Evolutionary conservation across 73 alveolate genomes (phyloP).

Genomic region (Tetrahymena thermophila): DNA sequence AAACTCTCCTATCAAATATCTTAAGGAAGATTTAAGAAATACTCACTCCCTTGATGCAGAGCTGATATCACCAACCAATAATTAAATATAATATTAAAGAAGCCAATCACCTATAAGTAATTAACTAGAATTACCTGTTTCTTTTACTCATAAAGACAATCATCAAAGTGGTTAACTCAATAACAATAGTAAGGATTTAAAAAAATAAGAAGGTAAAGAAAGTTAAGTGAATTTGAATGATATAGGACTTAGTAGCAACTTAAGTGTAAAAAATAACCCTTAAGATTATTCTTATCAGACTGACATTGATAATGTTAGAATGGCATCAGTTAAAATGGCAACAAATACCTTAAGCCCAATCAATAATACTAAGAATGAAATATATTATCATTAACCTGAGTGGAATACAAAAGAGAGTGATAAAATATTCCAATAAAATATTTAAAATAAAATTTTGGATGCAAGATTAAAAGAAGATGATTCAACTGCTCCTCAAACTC

Average conservation of each 20-base stretch:
- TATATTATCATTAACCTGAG: not conserved
- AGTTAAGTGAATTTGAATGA: not conserved
- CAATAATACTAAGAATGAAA: not conserved
- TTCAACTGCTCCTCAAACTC: not conserved
- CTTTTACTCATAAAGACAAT: not conserved
- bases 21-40: not conserved
- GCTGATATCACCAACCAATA: not conserved
- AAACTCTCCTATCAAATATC: not conserved
- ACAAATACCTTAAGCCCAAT: not conserved
- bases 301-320: not conserved
- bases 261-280: not conserved
- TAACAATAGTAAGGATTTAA: not conserved
- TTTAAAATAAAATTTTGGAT: not conserved
- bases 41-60: not conserved
- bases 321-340: not conserved
- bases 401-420: not conserved
- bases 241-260: not conserved
- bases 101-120: not conserved
- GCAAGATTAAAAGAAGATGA: not conserved
- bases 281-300: not conserved
- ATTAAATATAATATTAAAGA: not conserved
- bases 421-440: not conserved
- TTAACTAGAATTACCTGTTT: not conserved
- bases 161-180: not conserved
- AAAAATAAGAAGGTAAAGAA: not conserved